Evolutionary conservation across 2,329 filamentous ascomycete species (phyloP).

Genomic region (Aspergillus pseudoviridinutans): DNA sequence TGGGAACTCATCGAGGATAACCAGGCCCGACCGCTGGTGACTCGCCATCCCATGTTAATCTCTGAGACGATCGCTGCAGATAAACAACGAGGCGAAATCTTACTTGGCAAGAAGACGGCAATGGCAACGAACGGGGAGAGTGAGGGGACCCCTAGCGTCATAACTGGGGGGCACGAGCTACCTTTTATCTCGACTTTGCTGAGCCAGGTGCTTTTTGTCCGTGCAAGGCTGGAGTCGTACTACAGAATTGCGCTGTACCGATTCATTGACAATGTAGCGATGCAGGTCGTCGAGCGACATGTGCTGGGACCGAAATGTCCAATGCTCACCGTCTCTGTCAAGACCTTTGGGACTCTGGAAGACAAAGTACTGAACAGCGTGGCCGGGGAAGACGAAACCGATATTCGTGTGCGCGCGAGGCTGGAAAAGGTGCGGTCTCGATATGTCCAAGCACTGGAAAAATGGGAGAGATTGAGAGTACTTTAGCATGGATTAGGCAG

Average conservation of each 20-base stretch:
- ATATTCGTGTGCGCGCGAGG: slow-evolving; percentile 4
- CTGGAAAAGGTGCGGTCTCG: slow-evolving; percentile 6
- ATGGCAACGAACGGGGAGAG: no score
- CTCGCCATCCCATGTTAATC: not conserved
- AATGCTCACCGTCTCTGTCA: slow-evolving; percentile 1
- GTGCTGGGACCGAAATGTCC: slow-evolving; percentile 11
- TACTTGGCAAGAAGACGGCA: no score
- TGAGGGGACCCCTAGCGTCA: no score
- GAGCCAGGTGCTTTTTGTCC: slow-evolving; percentile 6
- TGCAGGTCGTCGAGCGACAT: slow-evolving; percentile 10
- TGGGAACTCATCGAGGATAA: slow-evolving; percentile 10
- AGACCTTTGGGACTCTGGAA: slow-evolving; percentile 4
- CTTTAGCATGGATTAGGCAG: no score
- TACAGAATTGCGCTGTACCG: slow-evolving; percentile 8
- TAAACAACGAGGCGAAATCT: not conserved
- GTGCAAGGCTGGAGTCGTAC: slow-evolving; percentile 4
- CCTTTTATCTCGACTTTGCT: not conserved
- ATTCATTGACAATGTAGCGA: slow-evolving; percentile 15
- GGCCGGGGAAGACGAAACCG: slow-evolving; percentile 13
- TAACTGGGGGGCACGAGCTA: no score
- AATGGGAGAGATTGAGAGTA: no score
- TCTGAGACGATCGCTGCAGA: not conserved
- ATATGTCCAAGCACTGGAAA: slow-evolving; percentile 8
- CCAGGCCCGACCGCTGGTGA: slow-evolving; percentile 3
- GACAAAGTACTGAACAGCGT: slow-evolving; percentile 9